These are phyloP conservation scores for Beta lomatogona DNA, from an alignment of 179 eudicot genomes.

Conservation along the genomic window DNA sequence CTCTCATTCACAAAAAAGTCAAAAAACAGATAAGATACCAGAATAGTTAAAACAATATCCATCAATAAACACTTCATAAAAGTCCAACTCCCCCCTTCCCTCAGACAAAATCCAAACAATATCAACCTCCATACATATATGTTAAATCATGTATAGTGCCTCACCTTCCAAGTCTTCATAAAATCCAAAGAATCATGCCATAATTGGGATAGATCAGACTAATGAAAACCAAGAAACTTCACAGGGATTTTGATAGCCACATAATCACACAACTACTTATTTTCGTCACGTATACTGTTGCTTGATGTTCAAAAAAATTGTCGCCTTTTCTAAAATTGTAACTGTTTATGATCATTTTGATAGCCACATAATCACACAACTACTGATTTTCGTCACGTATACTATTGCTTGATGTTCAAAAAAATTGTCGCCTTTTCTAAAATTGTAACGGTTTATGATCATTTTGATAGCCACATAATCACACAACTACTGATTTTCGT, in stretches of 20 bases:
- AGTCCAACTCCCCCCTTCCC: background rate
- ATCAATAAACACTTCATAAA: conserved; percentile 9
- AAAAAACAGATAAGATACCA: conserved; percentile 37
- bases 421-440: background rate
- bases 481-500: background rate
- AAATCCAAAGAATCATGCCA: background rate
- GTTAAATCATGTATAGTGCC: conserved; percentile 14
- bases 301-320: background rate
- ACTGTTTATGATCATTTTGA: background rate
- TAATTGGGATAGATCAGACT: background rate
- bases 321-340: background rate
- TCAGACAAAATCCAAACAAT: background rate
- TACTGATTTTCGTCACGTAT: background rate
- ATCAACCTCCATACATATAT: conserved; percentile 14
- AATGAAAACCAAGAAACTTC: background rate
- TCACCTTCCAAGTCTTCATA: background rate
- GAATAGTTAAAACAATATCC: conserved; percentile 15
- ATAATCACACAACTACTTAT: background rate
- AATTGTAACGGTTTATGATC: background rate
- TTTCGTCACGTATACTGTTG: background rate
- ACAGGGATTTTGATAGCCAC: background rate
- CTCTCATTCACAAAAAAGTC: conserved; percentile 30
- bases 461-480: too few species aligned
- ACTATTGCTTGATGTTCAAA: background rate
- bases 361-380: too few species aligned